Evolutionary conservation across 495 filamentous ascomycete genomes (phyloP).

Genomic region (Aspergillus ellipticus): DNA sequence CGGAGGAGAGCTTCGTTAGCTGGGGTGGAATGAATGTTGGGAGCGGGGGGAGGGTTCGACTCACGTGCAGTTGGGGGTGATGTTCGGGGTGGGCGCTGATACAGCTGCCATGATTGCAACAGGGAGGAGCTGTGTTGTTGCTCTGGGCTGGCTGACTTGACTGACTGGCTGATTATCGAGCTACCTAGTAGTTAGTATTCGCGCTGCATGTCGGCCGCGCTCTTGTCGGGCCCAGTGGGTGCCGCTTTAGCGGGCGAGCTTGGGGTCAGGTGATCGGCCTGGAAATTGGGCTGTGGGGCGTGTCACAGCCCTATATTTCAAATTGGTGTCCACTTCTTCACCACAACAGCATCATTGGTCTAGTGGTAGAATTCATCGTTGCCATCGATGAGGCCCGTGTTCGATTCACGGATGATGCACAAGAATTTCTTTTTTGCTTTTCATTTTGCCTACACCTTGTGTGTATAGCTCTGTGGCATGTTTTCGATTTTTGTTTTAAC

Average conservation of each 20-base stretch:
- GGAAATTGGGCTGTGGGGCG: neutral
- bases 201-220: neutral
- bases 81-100: constrained; percentile 22
- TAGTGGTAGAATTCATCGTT: constrained; percentile 61
- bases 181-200: neutral
- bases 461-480: too few species aligned
- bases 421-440: constrained; percentile 18
- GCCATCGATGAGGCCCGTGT: constrained; percentile 58
- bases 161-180: neutral
- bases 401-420: constrained; percentile 58
- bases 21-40: neutral
- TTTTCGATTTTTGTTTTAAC: too few species aligned
- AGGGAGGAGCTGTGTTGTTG: constrained; percentile 17
- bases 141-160: neutral
- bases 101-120: constrained; percentile 41
- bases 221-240: neutral
- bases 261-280: constrained; percentile 7
- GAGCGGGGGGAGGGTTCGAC: constrained; percentile 14
- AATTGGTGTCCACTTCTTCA: neutral
- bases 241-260: constrained; percentile 9
- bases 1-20: constrained; percentile 20
- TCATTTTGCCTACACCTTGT: constrained; percentile 6
- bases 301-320: neutral
- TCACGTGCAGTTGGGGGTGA: constrained; percentile 50
- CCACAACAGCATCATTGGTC: constrained; percentile 47